Conservation (phyloP, 305 asterid species). For the Striga hermonthica region DNA sequence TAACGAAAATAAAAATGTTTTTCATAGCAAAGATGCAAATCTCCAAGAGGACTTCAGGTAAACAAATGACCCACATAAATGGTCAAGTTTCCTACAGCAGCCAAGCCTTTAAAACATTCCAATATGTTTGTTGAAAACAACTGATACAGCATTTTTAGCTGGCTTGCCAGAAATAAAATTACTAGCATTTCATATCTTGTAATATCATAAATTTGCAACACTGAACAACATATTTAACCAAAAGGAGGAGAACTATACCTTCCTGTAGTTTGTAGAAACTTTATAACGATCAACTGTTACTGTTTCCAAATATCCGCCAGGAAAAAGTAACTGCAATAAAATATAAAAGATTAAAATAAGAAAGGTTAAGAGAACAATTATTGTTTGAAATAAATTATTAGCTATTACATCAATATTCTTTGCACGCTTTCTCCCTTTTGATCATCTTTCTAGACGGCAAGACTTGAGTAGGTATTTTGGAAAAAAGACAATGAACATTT, state of each 20-base stretch:
- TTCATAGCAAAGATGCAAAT: neutral
- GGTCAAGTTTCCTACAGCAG: slow-evolving; percentile 11
- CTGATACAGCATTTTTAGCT: neutral
- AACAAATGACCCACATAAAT: neutral
- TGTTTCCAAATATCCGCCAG: slow-evolving; percentile 11
- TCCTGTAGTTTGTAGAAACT: neutral
- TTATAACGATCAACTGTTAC: slow-evolving; percentile 12
- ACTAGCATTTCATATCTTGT: neutral
- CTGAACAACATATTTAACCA: neutral
- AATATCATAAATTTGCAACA: slow-evolving; percentile 3
- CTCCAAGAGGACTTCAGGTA: neutral
- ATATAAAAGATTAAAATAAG: neutral
- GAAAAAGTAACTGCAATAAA: slow-evolving; percentile 10
- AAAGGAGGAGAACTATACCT: slow-evolving; percentile 2
- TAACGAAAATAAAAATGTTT: too few relatives aligned
- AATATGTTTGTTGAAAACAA: neutral
- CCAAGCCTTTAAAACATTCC: slow-evolving; percentile 1
- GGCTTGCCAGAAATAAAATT: neutral
- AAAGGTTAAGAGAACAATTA: slow-evolving; percentile 2
- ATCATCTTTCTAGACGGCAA: slow-evolving; percentile 2
- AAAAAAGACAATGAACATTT: too few relatives aligned
- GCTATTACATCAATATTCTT: slow-evolving; percentile 12
- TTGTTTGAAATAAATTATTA: neutral
- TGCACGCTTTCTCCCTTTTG: slow-evolving; percentile 16
- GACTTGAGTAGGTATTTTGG: too few relatives aligned